Evolutionary conservation across 805 yeast genomes (phyloP).

Genomic region (Wickerhamiella siamensis): DNA sequence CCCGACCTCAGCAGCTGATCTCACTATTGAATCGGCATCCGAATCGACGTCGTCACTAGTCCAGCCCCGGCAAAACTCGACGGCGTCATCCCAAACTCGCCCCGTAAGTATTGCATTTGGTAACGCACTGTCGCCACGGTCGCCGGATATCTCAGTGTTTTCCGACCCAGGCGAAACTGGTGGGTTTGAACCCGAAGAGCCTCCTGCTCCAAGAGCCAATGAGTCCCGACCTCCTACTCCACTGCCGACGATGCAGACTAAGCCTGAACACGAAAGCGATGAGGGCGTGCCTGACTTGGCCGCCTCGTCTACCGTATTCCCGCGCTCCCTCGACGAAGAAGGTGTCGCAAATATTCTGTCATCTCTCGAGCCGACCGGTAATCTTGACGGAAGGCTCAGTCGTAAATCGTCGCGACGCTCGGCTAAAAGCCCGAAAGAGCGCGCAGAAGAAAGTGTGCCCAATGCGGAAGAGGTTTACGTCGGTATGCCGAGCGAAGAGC

Average conservation of each 20-base stretch:
- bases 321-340: slow-evolving; percentile 21
- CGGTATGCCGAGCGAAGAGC: not conserved
- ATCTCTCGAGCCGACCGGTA: slow-evolving; percentile 24
- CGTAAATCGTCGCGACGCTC: slow-evolving; percentile 7
- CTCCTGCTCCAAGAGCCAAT: no score
- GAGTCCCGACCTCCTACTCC: not conserved
- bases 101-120: not conserved
- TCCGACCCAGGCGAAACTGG: not conserved
- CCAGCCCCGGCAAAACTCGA: no score
- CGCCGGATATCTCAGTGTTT: not conserved
- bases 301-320: slow-evolving; percentile 24
- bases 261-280: not conserved
- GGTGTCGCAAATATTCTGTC: slow-evolving; percentile 24
- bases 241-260: no score
- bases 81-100: not conserved
- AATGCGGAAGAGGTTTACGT: slow-evolving; percentile 22
- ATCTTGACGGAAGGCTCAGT: slow-evolving; percentile 24
- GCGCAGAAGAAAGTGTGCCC: slow-evolving; percentile 20
- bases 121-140: not conserved
- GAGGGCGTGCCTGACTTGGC: slow-evolving; percentile 14
- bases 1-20: no score
- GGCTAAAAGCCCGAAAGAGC: slow-evolving; percentile 3
- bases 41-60: not conserved
- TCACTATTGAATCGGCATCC: not conserved
- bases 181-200: no score